phyloP scores from a whole-genome alignment of 2,329 filamentous ascomycete genomes.

The Myotisia sp. region DNA sequence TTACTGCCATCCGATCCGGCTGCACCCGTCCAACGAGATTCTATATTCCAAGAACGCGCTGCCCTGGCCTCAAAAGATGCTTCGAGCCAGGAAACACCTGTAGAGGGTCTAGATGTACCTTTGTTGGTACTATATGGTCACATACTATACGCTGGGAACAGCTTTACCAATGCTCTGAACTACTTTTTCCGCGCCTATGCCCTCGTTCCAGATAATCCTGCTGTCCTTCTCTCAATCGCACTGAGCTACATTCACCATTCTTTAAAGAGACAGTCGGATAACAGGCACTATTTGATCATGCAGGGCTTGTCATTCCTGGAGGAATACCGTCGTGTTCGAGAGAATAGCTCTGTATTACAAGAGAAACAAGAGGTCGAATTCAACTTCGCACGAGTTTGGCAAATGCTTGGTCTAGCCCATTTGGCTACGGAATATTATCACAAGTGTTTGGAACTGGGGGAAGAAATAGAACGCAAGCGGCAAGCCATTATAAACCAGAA shows the following conservation, averaged over 20 bases:
- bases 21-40: slow-evolving; percentile 23
- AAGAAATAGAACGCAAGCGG: slow-evolving; percentile 25
- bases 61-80: slow-evolving; percentile 27
- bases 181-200: slow-evolving; percentile 70
- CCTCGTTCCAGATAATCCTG: slow-evolving; percentile 59
- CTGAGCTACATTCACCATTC: slow-evolving; percentile 78
- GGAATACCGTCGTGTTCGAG: slow-evolving; percentile 53
- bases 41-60: slow-evolving; percentile 30
- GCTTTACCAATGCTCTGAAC: slow-evolving; percentile 68
- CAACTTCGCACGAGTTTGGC: slow-evolving; percentile 64
- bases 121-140: slow-evolving; percentile 82
- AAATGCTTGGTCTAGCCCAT: slow-evolving; percentile 57
- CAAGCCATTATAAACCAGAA: slow-evolving; percentile 13
- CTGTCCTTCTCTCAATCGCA: slow-evolving; percentile 67
- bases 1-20: slow-evolving; percentile 41
- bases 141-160: slow-evolving; percentile 69
- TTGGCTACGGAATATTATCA: slow-evolving; percentile 62
- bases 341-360: slow-evolving; percentile 27
- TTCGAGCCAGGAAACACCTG: slow-evolving; percentile 22
- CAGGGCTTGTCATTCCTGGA: slow-evolving; percentile 74
- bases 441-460: slow-evolving; percentile 38
- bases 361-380: slow-evolving; percentile 64
- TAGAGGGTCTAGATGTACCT: slow-evolving; percentile 54
- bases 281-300: slow-evolving; percentile 72
- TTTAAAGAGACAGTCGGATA: slow-evolving; percentile 77